Conservation (phyloP, 352 stramenopile genomes). For the Thalassiosira ordinaria region DNA sequence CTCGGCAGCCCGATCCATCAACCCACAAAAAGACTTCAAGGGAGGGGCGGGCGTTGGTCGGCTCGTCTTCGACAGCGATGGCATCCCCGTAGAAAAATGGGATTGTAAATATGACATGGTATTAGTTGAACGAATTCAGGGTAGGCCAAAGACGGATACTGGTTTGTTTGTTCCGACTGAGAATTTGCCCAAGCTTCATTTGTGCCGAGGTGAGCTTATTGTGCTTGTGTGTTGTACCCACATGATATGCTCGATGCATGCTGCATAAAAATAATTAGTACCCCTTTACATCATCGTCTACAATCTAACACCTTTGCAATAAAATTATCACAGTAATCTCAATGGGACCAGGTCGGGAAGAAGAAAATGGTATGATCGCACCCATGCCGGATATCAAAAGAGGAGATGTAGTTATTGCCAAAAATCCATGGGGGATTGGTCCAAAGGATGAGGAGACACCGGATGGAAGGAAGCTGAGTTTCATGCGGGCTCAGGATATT, state of each 20-base stretch:
- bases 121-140: slow-evolving; percentile 81
- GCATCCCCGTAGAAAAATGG: slow-evolving; percentile 46
- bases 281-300: too few species aligned
- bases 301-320: too few species aligned
- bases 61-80: slow-evolving; percentile 61
- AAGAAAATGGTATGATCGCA: slow-evolving; percentile 81
- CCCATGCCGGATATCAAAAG: slow-evolving; percentile 75
- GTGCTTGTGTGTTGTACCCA: too few species aligned
- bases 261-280: too few species aligned
- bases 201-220: slow-evolving; percentile 71
- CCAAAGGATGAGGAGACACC: slow-evolving; percentile 85
- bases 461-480: slow-evolving; percentile 84
- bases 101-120: slow-evolving; percentile 84
- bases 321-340: slow-evolving; percentile 77
- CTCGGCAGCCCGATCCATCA: slow-evolving; percentile 37
- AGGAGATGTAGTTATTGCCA: slow-evolving; percentile 80
- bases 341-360: slow-evolving; percentile 77
- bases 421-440: slow-evolving; percentile 87
- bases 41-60: slow-evolving; percentile 71
- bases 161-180: slow-evolving; percentile 78
- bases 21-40: slow-evolving; percentile 49
- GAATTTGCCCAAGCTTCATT: slow-evolving; percentile 81
- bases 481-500: slow-evolving; percentile 81
- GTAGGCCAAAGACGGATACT: slow-evolving; percentile 56
- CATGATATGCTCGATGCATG: too few species aligned